These are phyloP conservation scores for Fraxinus latifolia DNA, from an alignment of 305 asterid genomes.

Conservation along the genomic window DNA sequence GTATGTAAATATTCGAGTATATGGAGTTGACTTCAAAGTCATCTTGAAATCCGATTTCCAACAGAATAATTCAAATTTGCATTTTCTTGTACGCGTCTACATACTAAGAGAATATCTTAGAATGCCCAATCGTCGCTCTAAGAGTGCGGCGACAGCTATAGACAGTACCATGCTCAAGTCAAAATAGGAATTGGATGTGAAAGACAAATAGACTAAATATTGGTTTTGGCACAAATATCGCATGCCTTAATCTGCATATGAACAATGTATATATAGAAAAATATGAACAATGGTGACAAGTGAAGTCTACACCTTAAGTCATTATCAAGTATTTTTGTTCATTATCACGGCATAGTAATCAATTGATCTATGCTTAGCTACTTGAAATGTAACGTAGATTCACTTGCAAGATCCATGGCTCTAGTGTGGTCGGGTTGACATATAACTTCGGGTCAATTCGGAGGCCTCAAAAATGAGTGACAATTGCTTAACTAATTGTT, in stretches of 20 bases:
- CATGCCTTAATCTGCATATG: not conserved
- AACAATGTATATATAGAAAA: not conserved
- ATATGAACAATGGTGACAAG: not conserved
- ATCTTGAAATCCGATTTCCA: too few relatives aligned
- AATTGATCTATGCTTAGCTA: not conserved
- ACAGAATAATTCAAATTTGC: not conserved
- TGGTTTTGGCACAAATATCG: not conserved
- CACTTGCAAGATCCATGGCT: not conserved
- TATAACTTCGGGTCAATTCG: too few relatives aligned
- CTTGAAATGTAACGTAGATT: not conserved
- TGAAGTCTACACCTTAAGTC: not conserved
- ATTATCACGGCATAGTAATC: not conserved
- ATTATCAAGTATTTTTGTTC: not conserved
- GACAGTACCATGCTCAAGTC: too few relatives aligned
- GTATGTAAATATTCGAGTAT: not conserved
- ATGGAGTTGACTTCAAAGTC: not conserved
- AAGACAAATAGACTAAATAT: too few relatives aligned
- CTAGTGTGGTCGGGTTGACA: not conserved
- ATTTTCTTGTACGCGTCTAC: not conserved
- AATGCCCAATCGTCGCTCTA: too few relatives aligned
- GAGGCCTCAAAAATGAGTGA: not conserved
- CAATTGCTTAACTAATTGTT: not conserved
- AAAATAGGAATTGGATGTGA: too few relatives aligned
- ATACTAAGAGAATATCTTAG: too few relatives aligned
- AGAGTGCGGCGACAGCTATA: too few relatives aligned